A percentile compares a stretch with the other conserved stretches of the same genome.
Conservation (phyloP, 352 stramenopile genomes). For the Globisporangium rhizosaccharum region DNA sequence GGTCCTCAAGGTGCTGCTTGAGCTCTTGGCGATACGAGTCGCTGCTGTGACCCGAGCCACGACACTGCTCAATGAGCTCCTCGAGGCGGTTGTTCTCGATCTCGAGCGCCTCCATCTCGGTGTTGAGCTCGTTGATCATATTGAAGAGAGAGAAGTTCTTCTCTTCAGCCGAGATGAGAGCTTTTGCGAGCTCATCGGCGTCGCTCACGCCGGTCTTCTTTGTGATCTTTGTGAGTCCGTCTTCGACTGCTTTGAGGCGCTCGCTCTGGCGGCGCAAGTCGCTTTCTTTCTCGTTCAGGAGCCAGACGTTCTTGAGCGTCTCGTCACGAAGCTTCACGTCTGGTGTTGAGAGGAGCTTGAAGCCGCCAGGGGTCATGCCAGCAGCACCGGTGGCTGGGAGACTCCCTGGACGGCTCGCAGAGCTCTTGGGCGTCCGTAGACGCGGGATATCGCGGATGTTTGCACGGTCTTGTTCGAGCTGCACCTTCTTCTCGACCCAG, state of each 20-base stretch:
- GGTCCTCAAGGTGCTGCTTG: constrained; percentile 70
- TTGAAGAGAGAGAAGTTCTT: constrained; percentile 96
- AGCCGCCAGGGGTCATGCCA: constrained; percentile 19
- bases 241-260: constrained; percentile 63
- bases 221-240: constrained; percentile 84
- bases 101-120: constrained; percentile 85
- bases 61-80: constrained; percentile 48
- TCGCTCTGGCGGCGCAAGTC: constrained; percentile 71
- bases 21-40: constrained; percentile 52
- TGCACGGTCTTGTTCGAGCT: constrained; percentile 82
- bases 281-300: constrained; percentile 73
- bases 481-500: constrained; percentile 77
- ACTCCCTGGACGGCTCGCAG: background rate
- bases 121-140: constrained; percentile 92
- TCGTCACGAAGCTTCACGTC: constrained; percentile 72
- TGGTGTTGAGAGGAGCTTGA: constrained; percentile 58
- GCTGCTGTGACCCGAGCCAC: constrained; percentile 50
- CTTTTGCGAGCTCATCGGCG: constrained; percentile 78
- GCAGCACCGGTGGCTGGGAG: background rate
- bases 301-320: constrained; percentile 66
- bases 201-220: constrained; percentile 84
- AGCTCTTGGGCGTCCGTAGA: constrained; percentile 54
- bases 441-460: constrained; percentile 73
- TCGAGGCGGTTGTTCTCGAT: constrained; percentile 80
- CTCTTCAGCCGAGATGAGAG: constrained; percentile 85